These are phyloP conservation scores for Agrocybe chaxingu DNA, from an alignment of 768 basidiomycete genomes.

Conservation along the genomic window DNA sequence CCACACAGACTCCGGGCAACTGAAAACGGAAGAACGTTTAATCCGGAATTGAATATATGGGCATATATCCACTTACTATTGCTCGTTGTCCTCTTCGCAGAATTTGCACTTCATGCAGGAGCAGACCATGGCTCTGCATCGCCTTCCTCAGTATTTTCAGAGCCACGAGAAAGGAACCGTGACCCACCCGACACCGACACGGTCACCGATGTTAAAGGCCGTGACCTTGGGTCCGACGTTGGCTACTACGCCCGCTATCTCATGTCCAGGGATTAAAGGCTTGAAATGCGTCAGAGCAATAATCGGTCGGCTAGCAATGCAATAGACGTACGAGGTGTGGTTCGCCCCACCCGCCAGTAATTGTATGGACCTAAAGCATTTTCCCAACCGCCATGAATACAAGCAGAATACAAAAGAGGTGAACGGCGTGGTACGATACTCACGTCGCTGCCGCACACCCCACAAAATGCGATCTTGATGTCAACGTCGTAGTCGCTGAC, in stretches of 20 bases:
- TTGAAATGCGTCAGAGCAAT: slow-evolving; percentile 5
- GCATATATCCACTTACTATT: slow-evolving; percentile 34
- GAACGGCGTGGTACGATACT: too few species aligned
- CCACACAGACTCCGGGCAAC: slow-evolving; percentile 38
- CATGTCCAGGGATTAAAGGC: slow-evolving; percentile 45
- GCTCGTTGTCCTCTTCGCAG: slow-evolving; percentile 51
- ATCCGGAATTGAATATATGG: neutral
- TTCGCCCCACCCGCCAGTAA: slow-evolving; percentile 35
- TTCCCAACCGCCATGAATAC: too few species aligned
- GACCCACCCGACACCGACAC: slow-evolving; percentile 43
- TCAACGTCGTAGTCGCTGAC: slow-evolving; percentile 54
- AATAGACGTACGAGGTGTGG: slow-evolving; percentile 21
- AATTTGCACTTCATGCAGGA: slow-evolving; percentile 46
- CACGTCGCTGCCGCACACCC: slow-evolving; percentile 54
- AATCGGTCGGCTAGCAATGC: neutral
- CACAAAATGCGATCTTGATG: slow-evolving; percentile 46
- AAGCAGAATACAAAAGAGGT: too few species aligned
- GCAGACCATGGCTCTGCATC: slow-evolving; percentile 40
- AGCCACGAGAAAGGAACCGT: neutral
- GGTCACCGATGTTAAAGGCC: slow-evolving; percentile 54
- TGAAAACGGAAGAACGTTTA: slow-evolving; percentile 3
- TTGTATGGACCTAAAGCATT: slow-evolving; percentile 31
- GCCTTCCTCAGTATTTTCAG: slow-evolving; percentile 11
- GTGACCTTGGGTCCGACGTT: slow-evolving; percentile 52
- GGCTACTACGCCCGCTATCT: slow-evolving; percentile 52